Evolutionary conservation across 2,329 filamentous ascomycete species (phyloP).

Genomic region (Dothidotthia symphoricarpi): DNA sequence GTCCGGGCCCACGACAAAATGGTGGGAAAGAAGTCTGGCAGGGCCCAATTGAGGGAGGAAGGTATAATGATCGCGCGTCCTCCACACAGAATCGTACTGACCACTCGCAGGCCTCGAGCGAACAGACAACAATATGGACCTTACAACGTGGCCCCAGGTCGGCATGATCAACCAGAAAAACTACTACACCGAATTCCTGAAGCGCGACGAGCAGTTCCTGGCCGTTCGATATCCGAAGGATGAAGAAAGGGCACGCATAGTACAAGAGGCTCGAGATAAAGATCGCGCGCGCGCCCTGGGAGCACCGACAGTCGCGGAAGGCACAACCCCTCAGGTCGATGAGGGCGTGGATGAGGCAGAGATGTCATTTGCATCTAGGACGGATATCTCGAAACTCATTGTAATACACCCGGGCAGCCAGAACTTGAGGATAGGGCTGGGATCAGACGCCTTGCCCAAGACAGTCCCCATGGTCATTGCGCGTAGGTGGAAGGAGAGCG

Average conservation of each 20-base stretch:
- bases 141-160: conserved; percentile 90
- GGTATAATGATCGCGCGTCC: conserved; percentile 36
- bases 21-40: conserved; percentile 66
- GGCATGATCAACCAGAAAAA: conserved; percentile 98
- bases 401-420: conserved; percentile 95
- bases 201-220: conserved; percentile 94
- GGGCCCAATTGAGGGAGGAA: conserved; percentile 61
- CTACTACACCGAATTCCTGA: conserved; percentile 92
- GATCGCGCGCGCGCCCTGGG: conserved; percentile 80
- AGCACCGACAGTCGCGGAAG: conserved; percentile 48
- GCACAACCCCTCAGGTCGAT: conserved; percentile 26
- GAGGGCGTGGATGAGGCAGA: conserved; percentile 33
- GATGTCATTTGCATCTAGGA: conserved; percentile 31
- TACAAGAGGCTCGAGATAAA: conserved; percentile 81
- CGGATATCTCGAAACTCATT: conserved; percentile 84
- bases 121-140: conserved; percentile 97
- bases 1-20: conserved; percentile 39
- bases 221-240: conserved; percentile 86
- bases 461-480: conserved; percentile 93
- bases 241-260: conserved; percentile 76
- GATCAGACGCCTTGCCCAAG: conserved; percentile 93
- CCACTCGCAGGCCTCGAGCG: conserved; percentile 73
- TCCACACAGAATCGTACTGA: conserved; percentile 12
- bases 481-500: conserved; percentile 71
- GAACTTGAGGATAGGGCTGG: conserved; percentile 88